These are phyloP conservation scores for Collybia nuda DNA, from an alignment of 768 basidiomycete genomes.

Conservation along the genomic window DNA sequence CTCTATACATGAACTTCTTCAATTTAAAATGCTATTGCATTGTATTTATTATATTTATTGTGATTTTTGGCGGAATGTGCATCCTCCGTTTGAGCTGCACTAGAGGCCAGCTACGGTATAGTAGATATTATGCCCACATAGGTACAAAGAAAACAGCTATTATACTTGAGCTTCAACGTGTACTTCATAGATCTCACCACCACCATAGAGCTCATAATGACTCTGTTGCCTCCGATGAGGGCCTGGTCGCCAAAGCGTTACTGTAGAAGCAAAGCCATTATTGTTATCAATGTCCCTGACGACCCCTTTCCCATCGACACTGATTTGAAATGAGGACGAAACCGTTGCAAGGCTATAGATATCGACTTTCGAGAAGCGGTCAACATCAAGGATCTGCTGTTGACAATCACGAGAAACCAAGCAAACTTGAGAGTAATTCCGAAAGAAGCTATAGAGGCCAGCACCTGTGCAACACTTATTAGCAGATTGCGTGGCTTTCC, in stretches of 20 bases:
- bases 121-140: too few species aligned
- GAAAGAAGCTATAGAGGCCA: conserved; percentile 71
- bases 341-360: conserved; percentile 64
- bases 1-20: too few species aligned
- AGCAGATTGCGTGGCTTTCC: conserved; percentile 35
- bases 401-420: conserved; percentile 52
- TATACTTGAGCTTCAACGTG: too few species aligned
- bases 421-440: conserved; percentile 58
- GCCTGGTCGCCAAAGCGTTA: conserved; percentile 41
- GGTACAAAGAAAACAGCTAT: too few species aligned
- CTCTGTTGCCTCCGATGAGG: too few species aligned
- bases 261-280: conserved; percentile 56
- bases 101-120: too few species aligned
- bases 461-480: conserved; percentile 75
- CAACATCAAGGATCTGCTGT: conserved; percentile 52
- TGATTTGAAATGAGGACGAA: conserved; percentile 49
- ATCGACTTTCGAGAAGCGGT: conserved; percentile 46
- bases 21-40: too few species aligned
- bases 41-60: too few species aligned
- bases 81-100: too few species aligned
- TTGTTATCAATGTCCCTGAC: conserved; percentile 47
- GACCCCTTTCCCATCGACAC: conserved; percentile 42
- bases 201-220: neutral
- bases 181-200: neutral
- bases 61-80: too few species aligned